phyloP scores from a whole-genome alignment of 1,284 basidiomycete genomes.

The Gymnopus androsaceus region DNA sequence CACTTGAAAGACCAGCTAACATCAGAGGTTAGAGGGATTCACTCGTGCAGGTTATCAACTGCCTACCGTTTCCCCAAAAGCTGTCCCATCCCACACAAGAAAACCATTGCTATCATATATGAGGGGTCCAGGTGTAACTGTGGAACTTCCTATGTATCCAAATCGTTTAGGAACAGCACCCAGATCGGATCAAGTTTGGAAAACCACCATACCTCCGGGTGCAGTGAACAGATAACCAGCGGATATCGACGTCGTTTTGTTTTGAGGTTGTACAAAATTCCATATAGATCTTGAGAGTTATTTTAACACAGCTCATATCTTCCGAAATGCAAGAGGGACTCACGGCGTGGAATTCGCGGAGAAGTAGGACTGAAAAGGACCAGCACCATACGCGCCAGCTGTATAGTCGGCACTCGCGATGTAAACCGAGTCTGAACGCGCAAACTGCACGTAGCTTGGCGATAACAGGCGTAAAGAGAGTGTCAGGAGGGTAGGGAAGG shows the following conservation, averaged over 20 bases:
- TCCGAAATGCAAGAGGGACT: not conserved
- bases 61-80: constrained; percentile 10
- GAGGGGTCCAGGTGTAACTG: not conserved
- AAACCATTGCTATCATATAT: constrained; percentile 4
- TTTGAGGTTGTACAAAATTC: constrained; percentile 12
- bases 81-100: constrained; percentile 11
- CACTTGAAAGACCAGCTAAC: not conserved
- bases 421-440: constrained; percentile 2
- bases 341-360: constrained; percentile 13
- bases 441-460: not conserved
- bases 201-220: constrained; percentile 5
- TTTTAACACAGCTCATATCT: too few relatives aligned
- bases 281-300: constrained; percentile 1
- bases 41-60: too few relatives aligned
- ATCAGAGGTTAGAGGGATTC: too few relatives aligned
- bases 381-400: constrained; percentile 5
- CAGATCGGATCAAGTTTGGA: not conserved
- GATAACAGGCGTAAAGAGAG: not conserved
- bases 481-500: not conserved
- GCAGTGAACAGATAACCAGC: constrained; percentile 14
- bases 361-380: constrained; percentile 9
- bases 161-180: not conserved
- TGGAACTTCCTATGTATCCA: constrained; percentile 2
- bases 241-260: not conserved
- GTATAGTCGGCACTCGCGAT: constrained; percentile 10